These are phyloP conservation scores for Tolypocladium cylindrosporum DNA, from an alignment of 2,329 filamentous ascomycete species.

Conservation along the genomic window DNA sequence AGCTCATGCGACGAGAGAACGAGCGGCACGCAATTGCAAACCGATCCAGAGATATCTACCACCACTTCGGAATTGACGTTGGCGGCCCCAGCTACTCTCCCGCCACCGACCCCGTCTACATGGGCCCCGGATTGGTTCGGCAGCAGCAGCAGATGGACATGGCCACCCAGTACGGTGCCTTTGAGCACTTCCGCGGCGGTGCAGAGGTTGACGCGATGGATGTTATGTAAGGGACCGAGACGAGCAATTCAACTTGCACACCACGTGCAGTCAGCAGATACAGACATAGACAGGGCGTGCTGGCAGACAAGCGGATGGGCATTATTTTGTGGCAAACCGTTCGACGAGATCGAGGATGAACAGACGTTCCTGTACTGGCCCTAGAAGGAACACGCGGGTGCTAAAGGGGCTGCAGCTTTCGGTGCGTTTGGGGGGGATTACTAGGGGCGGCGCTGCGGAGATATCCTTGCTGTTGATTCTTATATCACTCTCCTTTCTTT, in stretches of 20 bases:
- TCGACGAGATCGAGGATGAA: not conserved
- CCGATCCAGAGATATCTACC: conserved; percentile 30
- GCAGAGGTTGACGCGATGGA: conserved; percentile 41
- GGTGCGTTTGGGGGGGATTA: not conserved
- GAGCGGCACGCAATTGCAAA: conserved; percentile 28
- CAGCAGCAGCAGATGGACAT: conserved; percentile 46
- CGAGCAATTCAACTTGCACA: conserved; percentile 1
- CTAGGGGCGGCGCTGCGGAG: conserved; percentile 7
- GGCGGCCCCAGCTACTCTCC: conserved; percentile 36
- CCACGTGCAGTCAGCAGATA: conserved; percentile 5
- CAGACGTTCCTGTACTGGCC: not conserved
- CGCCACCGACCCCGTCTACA: conserved; percentile 63
- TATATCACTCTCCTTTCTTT: conserved; percentile 1
- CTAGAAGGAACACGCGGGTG: not conserved
- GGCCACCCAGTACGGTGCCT: conserved; percentile 60
- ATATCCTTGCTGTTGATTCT: conserved; percentile 3
- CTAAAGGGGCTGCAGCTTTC: not conserved
- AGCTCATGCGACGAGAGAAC: conserved; percentile 54
- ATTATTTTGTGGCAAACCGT: not conserved
- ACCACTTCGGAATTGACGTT: conserved; percentile 30
- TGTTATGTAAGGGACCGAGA: conserved; percentile 22
- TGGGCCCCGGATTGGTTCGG: conserved; percentile 29
- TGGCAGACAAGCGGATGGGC: not conserved
- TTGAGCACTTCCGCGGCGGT: conserved; percentile 35
- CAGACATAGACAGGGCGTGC: conserved; percentile 4